Conservation (phyloP, 352 stramenopile genomes). For the Blastocystis sp. region DNA sequence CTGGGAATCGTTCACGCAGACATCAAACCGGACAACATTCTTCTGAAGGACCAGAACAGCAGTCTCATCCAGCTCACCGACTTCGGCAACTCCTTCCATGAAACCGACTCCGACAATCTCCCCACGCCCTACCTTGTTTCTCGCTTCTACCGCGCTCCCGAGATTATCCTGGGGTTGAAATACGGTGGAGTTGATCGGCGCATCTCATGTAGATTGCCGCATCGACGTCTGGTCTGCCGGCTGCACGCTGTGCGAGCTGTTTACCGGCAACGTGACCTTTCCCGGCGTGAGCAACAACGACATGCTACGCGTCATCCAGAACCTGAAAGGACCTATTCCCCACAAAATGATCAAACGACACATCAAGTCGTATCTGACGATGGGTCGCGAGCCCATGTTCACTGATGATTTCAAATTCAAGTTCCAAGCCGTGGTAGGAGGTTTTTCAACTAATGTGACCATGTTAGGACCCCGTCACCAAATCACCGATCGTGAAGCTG, state of each 20-base stretch:
- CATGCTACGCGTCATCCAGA: slow-evolving; percentile 89
- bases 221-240: slow-evolving; percentile 94
- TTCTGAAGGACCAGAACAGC: slow-evolving; percentile 84
- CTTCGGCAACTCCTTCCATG: slow-evolving; percentile 88
- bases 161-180: slow-evolving; percentile 76
- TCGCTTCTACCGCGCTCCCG: slow-evolving; percentile 90
- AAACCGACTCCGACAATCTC: slow-evolving; percentile 76
- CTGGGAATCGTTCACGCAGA: slow-evolving; percentile 83
- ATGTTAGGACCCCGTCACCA: slow-evolving; percentile 57
- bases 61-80: slow-evolving; percentile 82
- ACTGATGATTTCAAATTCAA: slow-evolving; percentile 61
- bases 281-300: slow-evolving; percentile 91
- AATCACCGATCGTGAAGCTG: slow-evolving; percentile 68
- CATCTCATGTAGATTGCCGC: slow-evolving; percentile 67
- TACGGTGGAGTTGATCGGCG: slow-evolving; percentile 2
- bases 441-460: not conserved
- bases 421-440: slow-evolving; percentile 56
- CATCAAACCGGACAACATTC: slow-evolving; percentile 93
- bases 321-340: slow-evolving; percentile 77
- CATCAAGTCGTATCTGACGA: slow-evolving; percentile 59
- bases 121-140: slow-evolving; percentile 92
- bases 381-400: slow-evolving; percentile 62
- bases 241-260: slow-evolving; percentile 90
- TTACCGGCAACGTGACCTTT: slow-evolving; percentile 90
- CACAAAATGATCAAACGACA: slow-evolving; percentile 67